These are phyloP conservation scores for Cercospora citrullina DNA, from an alignment of 2,329 filamentous ascomycete genomes.

Conservation along the genomic window DNA sequence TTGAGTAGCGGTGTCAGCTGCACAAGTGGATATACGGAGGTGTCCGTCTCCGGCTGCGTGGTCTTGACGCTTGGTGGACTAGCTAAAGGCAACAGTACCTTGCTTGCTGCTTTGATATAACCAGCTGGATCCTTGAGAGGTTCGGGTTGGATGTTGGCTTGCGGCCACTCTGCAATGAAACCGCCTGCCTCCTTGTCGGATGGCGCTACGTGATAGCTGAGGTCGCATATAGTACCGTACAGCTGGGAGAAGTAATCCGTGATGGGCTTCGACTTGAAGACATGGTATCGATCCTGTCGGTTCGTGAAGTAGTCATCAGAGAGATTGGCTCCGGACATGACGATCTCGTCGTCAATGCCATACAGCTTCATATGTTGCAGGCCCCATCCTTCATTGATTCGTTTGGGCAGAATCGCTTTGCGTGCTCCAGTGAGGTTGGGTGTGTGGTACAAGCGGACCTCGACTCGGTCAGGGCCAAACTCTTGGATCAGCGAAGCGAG, in stretches of 20 bases:
- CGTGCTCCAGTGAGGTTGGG: conserved; percentile 86
- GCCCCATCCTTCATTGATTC: conserved; percentile 98
- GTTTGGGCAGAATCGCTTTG: conserved; percentile 79
- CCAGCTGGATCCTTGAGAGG: conserved; percentile 68
- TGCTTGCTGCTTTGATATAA: conserved; percentile 70
- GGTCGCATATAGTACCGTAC: conserved; percentile 71
- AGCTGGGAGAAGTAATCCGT: conserved; percentile 80
- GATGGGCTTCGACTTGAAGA: conserved; percentile 77
- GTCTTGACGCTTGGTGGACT: conserved; percentile 40
- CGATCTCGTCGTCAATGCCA: conserved; percentile 90
- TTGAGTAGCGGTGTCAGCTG: conserved; percentile 84
- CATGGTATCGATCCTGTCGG: conserved; percentile 88
- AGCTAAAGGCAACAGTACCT: conserved; percentile 66
- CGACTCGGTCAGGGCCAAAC: conserved; percentile 80
- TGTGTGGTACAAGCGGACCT: conserved; percentile 97
- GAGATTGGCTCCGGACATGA: conserved; percentile 92
- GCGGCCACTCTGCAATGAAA: conserved; percentile 70
- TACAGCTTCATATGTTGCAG: conserved; percentile 99
- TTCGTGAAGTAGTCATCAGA: conserved; percentile 96
- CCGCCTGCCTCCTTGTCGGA: conserved; percentile 47
- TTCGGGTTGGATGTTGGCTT: conserved; percentile 69
- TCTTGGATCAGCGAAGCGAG: conserved; percentile 79
- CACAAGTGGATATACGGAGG: conserved; percentile 79
- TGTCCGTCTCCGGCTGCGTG: conserved; percentile 52
- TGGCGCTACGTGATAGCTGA: conserved; percentile 79